phyloP scores from a whole-genome alignment of 163 green algal genomes.

The Chlamydomonas reinhardtii region DNA sequence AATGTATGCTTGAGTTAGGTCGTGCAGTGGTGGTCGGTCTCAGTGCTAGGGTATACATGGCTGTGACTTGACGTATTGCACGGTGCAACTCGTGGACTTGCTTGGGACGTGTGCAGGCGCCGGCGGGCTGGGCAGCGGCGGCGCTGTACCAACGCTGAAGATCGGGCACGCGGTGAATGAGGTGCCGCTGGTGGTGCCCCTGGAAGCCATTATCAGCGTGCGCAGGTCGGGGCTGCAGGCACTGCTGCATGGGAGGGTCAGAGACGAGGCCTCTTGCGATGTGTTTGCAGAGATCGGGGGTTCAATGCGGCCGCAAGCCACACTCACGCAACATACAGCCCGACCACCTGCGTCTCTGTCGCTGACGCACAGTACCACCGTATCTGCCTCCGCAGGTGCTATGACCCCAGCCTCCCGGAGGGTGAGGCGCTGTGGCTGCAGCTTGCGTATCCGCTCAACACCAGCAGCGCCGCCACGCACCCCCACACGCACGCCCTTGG shows the following conservation, averaged over 20 bases:
- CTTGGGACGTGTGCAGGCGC: background rate
- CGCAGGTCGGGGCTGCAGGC: background rate
- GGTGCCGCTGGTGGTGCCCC: constrained; percentile 43
- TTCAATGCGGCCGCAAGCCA: no score
- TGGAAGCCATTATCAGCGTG: constrained; percentile 37
- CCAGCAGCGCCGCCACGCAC: background rate
- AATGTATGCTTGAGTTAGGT: no score
- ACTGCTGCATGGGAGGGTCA: no score
- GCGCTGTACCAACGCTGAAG: background rate
- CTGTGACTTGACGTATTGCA: no score
- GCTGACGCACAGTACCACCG: no score
- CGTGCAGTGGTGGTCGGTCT: no score
- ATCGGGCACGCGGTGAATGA: constrained; percentile 48
- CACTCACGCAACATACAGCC: no score
- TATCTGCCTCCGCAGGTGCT: background rate
- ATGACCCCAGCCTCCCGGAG: constrained; percentile 71
- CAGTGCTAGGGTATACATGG: no score
- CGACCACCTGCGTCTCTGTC: no score
- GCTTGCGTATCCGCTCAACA: constrained; percentile 21
- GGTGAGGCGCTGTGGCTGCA: constrained; percentile 73
- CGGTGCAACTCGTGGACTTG: no score
- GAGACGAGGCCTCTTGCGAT: no score
- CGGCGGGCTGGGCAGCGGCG: background rate
- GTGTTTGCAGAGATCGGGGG: no score
- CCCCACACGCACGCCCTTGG: background rate